phyloP scores from a whole-genome alignment of 2,329 filamentous ascomycete genomes.

The Nectriaceae sp. region DNA sequence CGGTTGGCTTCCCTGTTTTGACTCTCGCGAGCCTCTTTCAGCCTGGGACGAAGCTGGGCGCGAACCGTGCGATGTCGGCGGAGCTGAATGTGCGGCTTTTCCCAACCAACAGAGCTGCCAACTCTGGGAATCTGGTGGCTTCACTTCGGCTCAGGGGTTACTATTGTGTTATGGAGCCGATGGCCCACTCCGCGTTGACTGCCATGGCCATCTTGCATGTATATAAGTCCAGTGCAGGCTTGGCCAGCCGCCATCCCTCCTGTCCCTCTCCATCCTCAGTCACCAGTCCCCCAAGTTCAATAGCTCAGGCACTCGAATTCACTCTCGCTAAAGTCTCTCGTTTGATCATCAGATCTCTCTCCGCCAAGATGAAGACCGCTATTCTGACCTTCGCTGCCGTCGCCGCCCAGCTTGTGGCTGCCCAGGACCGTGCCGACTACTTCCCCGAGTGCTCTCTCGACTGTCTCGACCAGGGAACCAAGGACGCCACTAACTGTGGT shows the following conservation, averaged over 20 bases:
- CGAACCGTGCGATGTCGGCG: not conserved
- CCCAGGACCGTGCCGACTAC: conserved; percentile 19
- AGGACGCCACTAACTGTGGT: conserved; percentile 24
- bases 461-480: conserved; percentile 28
- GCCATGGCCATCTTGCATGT: not conserved
- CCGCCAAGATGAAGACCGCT: conserved; percentile 20
- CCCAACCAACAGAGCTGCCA: not conserved
- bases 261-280: too few species aligned
- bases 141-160: not conserved
- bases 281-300: too few species aligned
- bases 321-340: not conserved
- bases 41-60: too few species aligned
- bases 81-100: not conserved
- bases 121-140: not conserved
- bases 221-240: not conserved
- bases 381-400: conserved; percentile 21
- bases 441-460: conserved; percentile 32
- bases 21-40: not conserved
- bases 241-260: not conserved
- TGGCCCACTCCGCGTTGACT: too few species aligned
- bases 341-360: not conserved
- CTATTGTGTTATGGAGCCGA: too few species aligned
- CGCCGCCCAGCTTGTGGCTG: conserved; percentile 19
- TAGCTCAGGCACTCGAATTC: too few species aligned
- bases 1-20: not conserved